Base-by-base conservation (phyloP, 768 basidiomycete species). In the Rossbeevera mucosa region DNA sequence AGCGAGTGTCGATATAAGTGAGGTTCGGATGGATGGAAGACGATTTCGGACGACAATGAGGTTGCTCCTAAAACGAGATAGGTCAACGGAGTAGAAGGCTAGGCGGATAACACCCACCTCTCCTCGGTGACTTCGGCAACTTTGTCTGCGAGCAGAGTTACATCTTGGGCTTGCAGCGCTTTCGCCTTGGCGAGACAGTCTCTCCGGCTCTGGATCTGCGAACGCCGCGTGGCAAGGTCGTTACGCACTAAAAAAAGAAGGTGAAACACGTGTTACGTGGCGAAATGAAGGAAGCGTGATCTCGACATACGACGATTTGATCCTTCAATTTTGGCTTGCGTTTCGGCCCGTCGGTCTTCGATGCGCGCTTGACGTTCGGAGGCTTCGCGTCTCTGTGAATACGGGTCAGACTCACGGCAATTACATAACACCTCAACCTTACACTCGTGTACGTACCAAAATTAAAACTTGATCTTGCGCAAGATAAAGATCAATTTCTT, bases 1-100 rank as follows among this genome's bases (percentile, higher is more conserved):
- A 36, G 88, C 81, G 42, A 96, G 78, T 12, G 77, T 79, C 16
- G 85, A 82, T 53, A 93, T 73, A 47, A 91, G 78, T 7, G 79
- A 78, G 29, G 80, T 83, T 51, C 85, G 81, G 44, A 76, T 78
- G 20, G 79, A 74, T 6, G 72, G 61, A 51, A 90, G 71, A 44
- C 71, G 74, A 42, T 72, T 71, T 45, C 72, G 77, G 51, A 88
- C 77, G 26, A 72, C 62, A 29, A 65, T 57, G 36, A 80, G 74
- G 25, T 72, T 73, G 18, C 65, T 61, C 61, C 88, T 91, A 61
- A 38, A 38, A 47, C 40, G 36, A 33, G 53, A 54, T 30, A 5
- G 24, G 52, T 58, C 50, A 60, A 54, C 54, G 38, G 36, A 50
- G 44, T 47, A 56, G 44, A 59, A 55, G 42, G 28, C 21, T 13